These are phyloP conservation scores for Juncus effusus DNA, from an alignment of 176 grass and related monocot species.

Conservation along the genomic window DNA sequence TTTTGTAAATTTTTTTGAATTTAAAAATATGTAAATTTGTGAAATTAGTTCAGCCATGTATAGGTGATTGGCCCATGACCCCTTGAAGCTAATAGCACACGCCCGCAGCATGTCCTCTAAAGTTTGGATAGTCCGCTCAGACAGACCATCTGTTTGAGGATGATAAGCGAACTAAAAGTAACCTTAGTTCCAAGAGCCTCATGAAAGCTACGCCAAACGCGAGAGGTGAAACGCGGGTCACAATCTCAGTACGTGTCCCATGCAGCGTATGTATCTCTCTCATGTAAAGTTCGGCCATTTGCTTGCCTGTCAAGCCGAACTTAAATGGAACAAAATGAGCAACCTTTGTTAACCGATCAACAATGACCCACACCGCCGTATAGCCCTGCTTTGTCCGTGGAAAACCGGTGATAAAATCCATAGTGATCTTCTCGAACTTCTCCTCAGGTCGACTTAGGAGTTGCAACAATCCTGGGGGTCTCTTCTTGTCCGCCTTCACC, in stretches of 20 bases:
- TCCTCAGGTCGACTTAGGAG: neutral
- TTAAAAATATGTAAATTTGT: no score
- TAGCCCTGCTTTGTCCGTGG: neutral
- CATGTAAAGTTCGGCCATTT: no score
- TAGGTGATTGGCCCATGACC: neutral
- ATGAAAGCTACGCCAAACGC: no score
- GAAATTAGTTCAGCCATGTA: neutral
- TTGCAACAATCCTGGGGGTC: neutral
- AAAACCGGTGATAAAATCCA: neutral
- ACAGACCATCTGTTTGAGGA: conserved; percentile 9
- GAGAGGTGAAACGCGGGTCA: no score
- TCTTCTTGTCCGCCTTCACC: neutral
- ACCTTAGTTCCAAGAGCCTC: no score
- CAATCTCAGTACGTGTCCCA: no score
- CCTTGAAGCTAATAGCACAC: neutral
- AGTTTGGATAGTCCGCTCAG: neutral
- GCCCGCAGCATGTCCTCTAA: conserved; percentile 14
- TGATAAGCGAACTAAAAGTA: no score
- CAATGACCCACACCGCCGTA: neutral
- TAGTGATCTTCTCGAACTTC: neutral
- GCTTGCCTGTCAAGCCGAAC: no score
- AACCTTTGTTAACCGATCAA: neutral
- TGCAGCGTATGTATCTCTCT: no score
- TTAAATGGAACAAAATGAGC: no score
- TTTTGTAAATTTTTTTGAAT: no score